Percentiles rank a stretch among this genome's conserved stretches.
Conservation (phyloP, 2,329 filamentous ascomycete species). For the Phialophora expanda region DNA sequence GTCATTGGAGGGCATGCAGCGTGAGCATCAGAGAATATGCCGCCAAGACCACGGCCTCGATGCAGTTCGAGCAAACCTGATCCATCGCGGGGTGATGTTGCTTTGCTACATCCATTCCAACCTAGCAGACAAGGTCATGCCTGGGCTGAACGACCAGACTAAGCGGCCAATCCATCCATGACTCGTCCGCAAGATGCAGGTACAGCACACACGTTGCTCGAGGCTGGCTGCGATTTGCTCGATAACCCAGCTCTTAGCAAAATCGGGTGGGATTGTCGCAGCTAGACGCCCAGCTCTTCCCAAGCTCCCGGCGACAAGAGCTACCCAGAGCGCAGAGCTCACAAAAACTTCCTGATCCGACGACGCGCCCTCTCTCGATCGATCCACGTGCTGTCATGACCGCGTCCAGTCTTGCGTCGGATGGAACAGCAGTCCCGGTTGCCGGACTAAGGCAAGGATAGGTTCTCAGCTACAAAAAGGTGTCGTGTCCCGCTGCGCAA, state of each 20-base stretch:
- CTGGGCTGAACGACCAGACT: not conserved
- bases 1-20: slow-evolving; percentile 12
- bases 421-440: slow-evolving; percentile 15
- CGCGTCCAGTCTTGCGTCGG: not conserved
- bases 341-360: slow-evolving; percentile 12
- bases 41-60: slow-evolving; percentile 10
- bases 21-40: not conserved
- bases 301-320: slow-evolving; percentile 4
- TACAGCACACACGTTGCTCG: slow-evolving; percentile 29
- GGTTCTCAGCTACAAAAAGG: slow-evolving; percentile 21
- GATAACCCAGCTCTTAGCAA: slow-evolving; percentile 3
- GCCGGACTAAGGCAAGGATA: slow-evolving; percentile 2
- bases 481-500: not conserved
- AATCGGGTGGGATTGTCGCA: slow-evolving; percentile 7
- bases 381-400: slow-evolving; percentile 23
- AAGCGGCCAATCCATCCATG: not conserved
- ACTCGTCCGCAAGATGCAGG: slow-evolving; percentile 22
- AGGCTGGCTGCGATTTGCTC: slow-evolving; percentile 21
- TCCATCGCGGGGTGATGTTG: slow-evolving; percentile 4
- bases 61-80: not conserved
- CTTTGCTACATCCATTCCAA: slow-evolving; percentile 4
- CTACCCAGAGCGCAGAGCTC: slow-evolving; percentile 12
- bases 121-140: slow-evolving; percentile 11
- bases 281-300: not conserved
- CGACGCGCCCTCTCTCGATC: slow-evolving; percentile 15